phyloP scores from a whole-genome alignment of 2,329 filamentous ascomycete genomes.

The Hawksworthiomyces lignivorus region DNA sequence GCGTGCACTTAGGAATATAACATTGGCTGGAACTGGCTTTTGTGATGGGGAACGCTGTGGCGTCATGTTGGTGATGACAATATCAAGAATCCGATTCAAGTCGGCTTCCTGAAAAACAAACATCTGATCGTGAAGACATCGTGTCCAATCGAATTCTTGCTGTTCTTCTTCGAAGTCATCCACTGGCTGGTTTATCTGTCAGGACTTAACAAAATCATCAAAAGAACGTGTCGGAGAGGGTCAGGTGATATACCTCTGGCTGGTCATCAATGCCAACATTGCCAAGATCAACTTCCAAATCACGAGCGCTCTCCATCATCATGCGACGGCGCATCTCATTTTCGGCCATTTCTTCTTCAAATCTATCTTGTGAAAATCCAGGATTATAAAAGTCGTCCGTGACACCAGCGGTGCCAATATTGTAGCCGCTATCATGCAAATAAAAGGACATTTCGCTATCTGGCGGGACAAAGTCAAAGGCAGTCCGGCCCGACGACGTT shows the following conservation, averaged over 20 bases:
- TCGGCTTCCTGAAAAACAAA: constrained; percentile 98
- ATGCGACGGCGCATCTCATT: constrained; percentile 91
- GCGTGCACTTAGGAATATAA: constrained; percentile 88
- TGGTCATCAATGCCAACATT: constrained; percentile 95
- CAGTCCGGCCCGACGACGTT: constrained; percentile 86
- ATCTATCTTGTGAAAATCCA: constrained; percentile 84
- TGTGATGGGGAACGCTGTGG: constrained; percentile 93
- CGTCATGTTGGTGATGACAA: constrained; percentile 96
- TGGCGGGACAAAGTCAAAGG: constrained; percentile 90
- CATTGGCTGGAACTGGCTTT: constrained; percentile 94
- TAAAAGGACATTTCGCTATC: constrained; percentile 97
- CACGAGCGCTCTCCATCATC: constrained; percentile 98
- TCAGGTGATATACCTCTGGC: constrained; percentile 59
- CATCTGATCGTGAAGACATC: constrained; percentile 96
- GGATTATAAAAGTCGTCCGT: constrained; percentile 89
- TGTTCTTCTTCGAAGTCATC: constrained; percentile 83
- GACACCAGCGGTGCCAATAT: constrained; percentile 71
- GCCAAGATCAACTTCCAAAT: constrained; percentile 90
- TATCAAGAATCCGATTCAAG: constrained; percentile 82
- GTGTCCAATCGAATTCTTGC: constrained; percentile 92
- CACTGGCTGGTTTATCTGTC: constrained; percentile 39
- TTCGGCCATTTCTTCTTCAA: constrained; percentile 96
- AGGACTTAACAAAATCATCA: constrained; percentile 16
- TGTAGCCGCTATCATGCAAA: constrained; percentile 88
- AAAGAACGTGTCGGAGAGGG: neutral